Base-by-base conservation (phyloP, 352 stramenopile species). In the Globisporangium middletonii region DNA sequence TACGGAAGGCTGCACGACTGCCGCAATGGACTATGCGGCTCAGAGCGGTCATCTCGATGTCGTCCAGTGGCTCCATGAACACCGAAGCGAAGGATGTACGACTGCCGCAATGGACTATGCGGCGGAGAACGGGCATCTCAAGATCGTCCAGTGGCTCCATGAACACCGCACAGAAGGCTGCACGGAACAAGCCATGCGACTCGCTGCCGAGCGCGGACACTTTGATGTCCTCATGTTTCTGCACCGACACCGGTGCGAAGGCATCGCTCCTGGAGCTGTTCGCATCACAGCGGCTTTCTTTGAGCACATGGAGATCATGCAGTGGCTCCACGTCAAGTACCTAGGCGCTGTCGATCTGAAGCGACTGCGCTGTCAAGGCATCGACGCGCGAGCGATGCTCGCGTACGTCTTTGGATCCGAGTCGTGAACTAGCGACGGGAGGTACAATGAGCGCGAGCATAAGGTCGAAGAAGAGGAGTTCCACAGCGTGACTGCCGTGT, bases 161-260 rank as follows among this genome's bases (percentile, higher is more conserved):
- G 16, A 37, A 1, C 3, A 53, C 8, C 48, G 48, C n/a, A 41
- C 13, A 3, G 48, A 53, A n/a, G 48, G 28, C 13, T 53, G 48
- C 28, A 42, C 48, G 16, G 26, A 4, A n/a, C 9, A 42, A 19
- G 48, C 48, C 4, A 11, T 53, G 48, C 15, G 1, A 19, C 12
- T 15, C 18, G 27, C 49, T 53, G 27, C 43, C 1, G 48, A 33
- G 15, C 4, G 3, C 9, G 49, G 56, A 26, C 23, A 53, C 46
- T 53, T 43, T 51, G 47, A 27, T 16, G n/a, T 59, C 11, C 27
- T 46, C 18, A n/a, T 42, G 9, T 61, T 66, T 38, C 41, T 60
- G 2, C 60, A 59, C 37, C 15, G 35, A 16, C 46, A 60, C 49
- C 52, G 51, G 11, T 16, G 11, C 38, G 38, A 43, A 18, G 38